Percentiles rank a stretch among this genome's conserved stretches.
These are phyloP conservation scores for Aspergillus funiculosus DNA, from an alignment of 495 filamentous ascomycete species.

Conservation along the genomic window DNA sequence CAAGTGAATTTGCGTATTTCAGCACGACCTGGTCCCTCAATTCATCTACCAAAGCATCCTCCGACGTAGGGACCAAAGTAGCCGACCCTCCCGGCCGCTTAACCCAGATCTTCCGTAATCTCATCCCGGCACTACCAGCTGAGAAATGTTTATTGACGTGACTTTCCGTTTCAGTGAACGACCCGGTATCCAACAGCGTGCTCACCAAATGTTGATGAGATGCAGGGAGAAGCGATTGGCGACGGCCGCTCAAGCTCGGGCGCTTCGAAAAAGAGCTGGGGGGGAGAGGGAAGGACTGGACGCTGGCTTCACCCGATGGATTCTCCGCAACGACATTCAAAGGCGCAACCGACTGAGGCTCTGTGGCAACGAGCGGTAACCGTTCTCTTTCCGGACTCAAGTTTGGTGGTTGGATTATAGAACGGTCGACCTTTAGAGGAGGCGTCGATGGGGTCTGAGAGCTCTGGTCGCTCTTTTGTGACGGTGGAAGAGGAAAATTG, in stretches of 20 bases:
- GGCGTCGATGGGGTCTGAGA: conserved; percentile 21
- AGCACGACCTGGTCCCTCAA: conserved; percentile 84
- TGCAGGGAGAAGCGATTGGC: conserved; percentile 46
- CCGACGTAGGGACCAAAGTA: conserved; percentile 75
- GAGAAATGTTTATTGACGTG: conserved; percentile 17
- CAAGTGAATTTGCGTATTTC: conserved; percentile 91
- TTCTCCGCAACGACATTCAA: conserved; percentile 31
- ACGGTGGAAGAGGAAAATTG: conserved; percentile 14
- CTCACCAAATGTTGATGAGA: conserved; percentile 43
- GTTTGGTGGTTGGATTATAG: conserved; percentile 20
- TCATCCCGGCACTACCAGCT: conserved; percentile 29
- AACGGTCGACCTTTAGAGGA: conserved; percentile 12
- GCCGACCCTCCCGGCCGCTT: conserved; percentile 77
- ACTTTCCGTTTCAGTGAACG: conserved; percentile 24
- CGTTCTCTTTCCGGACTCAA: conserved; percentile 18
- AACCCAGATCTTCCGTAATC: conserved; percentile 88
- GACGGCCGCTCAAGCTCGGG: conserved; percentile 39
- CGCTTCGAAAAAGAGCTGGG: conserved; percentile 28
- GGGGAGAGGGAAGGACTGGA: conserved; percentile 18
- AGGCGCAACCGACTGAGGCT: conserved; percentile 29
- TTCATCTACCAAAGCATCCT: conserved; percentile 92
- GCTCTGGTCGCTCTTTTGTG: conserved; percentile 10
- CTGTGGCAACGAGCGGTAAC: conserved; percentile 11
- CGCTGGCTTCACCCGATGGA: conserved; percentile 18
- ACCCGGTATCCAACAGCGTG: conserved; percentile 33